Percentiles rank a stretch among this genome's conserved stretches.
These are phyloP conservation scores for Azolla pinnata DNA, from an alignment of 75 land plant genomes.

Conservation along the genomic window DNA sequence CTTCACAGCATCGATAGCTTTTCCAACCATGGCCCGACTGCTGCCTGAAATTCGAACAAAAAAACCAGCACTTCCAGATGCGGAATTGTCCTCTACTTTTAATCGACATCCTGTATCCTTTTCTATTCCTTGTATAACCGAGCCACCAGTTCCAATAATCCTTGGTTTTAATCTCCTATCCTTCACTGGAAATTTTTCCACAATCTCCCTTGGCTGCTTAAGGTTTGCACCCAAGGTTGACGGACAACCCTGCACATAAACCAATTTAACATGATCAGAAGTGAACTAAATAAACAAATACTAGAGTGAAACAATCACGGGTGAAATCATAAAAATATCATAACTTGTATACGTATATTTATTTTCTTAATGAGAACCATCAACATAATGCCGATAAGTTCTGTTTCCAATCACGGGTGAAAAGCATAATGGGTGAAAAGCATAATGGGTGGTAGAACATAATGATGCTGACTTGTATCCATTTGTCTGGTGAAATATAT, in stretches of 20 bases:
- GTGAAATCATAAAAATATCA: too few relatives aligned
- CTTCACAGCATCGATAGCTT: constrained; percentile 84
- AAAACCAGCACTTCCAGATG: constrained; percentile 53
- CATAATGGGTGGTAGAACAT: too few relatives aligned
- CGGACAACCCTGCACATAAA: constrained; percentile 97
- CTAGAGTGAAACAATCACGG: too few relatives aligned
- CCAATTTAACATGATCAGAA: too few relatives aligned
- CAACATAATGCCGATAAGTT: too few relatives aligned
- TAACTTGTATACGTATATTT: too few relatives aligned
- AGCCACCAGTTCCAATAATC: constrained; percentile 58
- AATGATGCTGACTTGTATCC: too few relatives aligned
- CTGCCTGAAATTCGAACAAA: constrained; percentile 72
- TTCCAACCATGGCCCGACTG: constrained; percentile 57
- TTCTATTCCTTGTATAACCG: constrained; percentile 59
- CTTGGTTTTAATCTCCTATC: constrained; percentile 67
- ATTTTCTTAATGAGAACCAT: too few relatives aligned
- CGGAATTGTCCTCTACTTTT: constrained; percentile 43
- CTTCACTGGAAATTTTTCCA: constrained; percentile 69
- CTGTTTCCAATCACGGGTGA: too few relatives aligned
- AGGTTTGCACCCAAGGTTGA: constrained; percentile 86
- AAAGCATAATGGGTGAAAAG: too few relatives aligned
- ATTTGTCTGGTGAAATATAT: too few relatives aligned
- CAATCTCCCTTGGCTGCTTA: constrained; percentile 59
- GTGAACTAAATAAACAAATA: too few relatives aligned
- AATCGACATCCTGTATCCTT: constrained; percentile 81